Evolutionary conservation across 1,284 basidiomycete genomes (phyloP), one percentile per base, ranked within the genome.

Genomic region (Earliella scabrosa): DNA sequence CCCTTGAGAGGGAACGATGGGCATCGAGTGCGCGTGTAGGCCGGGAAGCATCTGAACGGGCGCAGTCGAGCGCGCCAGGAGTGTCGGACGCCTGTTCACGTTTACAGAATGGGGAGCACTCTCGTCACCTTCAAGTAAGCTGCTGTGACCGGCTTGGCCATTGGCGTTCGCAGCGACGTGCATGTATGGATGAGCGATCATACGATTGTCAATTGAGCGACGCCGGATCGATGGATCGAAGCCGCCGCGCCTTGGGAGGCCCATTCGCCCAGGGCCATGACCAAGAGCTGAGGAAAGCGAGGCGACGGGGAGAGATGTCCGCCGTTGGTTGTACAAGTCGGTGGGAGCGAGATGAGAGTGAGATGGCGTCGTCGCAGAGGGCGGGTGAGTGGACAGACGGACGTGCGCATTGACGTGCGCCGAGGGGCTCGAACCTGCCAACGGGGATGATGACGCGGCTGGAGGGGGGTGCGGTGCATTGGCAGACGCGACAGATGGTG

Each of bases 171-270:
- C 64, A 34, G 85, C 85, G 36, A 85, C 69, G 40, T 75, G 74
- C 21, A 86, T 86, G 60, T 82, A 89, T 0, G 88, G 87, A 59
- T 89, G 86, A 24, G 71, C 71, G 26, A 80, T 76, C 20, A 90
- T 77, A n/a, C 85, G 80, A 61, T 80, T 76, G 64, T 87, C 64
- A 21, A 60, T 60, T 3, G 63, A 64, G 45, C 54, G 60, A 21
- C 62, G 61, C 4, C 62, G 63, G 14, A 53, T 45, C 39, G 54
- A 54, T 27, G 60, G 55, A 44, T 65, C 61, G 49, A 62, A 60
- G 32, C 54, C 62, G 27, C 54, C 62, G 38, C 53, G 58, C 32
- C 44, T 52, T 46, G 49, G 78, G 76, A 21, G 86, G 77, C n/a
- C 82, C 77, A 62, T 77, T 76, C 45, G 84, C 73, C 43, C 39